A percentile compares a stretch with the other conserved stretches of the same genome.
phyloP scores from a whole-genome alignment of 257 asterid genomes.

The Scutellaria baicalensis region DNA sequence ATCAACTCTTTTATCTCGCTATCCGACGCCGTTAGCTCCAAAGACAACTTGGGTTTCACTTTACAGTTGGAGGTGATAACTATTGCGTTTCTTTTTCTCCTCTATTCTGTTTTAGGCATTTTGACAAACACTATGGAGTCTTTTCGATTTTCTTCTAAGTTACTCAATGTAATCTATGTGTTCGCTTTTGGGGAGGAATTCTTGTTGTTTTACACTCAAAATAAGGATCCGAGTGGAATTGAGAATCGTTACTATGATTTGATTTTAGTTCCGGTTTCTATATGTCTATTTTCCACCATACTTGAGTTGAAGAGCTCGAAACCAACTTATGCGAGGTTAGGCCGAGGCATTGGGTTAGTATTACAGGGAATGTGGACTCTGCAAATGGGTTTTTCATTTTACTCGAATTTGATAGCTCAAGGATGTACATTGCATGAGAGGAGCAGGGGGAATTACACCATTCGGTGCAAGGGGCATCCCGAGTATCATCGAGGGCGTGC shows the following conservation, averaged over 20 bases:
- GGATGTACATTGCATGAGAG: conserved; percentile 72
- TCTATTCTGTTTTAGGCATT: conserved; percentile 60
- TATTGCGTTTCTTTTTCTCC: conserved; percentile 46
- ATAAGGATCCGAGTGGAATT: conserved; percentile 76
- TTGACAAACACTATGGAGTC: conserved; percentile 26
- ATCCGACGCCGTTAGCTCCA: conserved; percentile 50
- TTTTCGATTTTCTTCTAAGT: conserved; percentile 31
- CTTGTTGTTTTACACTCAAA: conserved; percentile 56
- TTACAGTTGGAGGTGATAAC: conserved; percentile 68
- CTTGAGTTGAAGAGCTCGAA: conserved; percentile 56
- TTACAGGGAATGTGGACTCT: conserved; percentile 84
- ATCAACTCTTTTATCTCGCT: conserved; percentile 60
- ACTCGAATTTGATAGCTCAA: conserved; percentile 53
- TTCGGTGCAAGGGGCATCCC: conserved; percentile 81
- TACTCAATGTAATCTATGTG: conserved; percentile 47
- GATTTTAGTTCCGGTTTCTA: conserved; percentile 57
- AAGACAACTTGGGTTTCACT: conserved; percentile 56
- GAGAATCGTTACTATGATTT: conserved; percentile 85
- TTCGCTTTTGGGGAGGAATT: conserved; percentile 87
- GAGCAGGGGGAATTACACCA: conserved; percentile 82
- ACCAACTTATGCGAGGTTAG: conserved; percentile 44
- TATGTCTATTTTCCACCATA: conserved; percentile 68
- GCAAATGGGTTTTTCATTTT: conserved; percentile 92
- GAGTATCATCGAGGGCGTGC: conserved; percentile 92
- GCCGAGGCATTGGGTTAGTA: conserved; percentile 71